Evolutionary conservation across 257 asterid genomes (phyloP).

Genomic region (Ajuga chamaepitys): DNA sequence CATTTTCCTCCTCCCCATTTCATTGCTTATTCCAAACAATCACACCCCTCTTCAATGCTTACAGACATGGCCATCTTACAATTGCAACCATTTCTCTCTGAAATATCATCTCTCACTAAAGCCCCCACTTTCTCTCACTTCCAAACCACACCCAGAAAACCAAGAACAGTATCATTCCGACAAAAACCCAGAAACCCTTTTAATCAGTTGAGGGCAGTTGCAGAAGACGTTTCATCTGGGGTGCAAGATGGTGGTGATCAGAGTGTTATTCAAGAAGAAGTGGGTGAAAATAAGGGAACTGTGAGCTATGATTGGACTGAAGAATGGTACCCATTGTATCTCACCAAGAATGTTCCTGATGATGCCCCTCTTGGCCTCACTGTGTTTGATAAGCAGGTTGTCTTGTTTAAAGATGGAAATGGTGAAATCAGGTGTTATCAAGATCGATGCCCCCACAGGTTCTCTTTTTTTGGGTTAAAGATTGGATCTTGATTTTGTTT

Average conservation of each 20-base stretch:
- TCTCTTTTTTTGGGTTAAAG: neutral
- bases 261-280: constrained; percentile 41
- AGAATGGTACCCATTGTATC: constrained; percentile 92
- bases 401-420: constrained; percentile 59
- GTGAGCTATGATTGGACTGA: constrained; percentile 77
- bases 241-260: constrained; percentile 23
- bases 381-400: constrained; percentile 82
- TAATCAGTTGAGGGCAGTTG: constrained; percentile 20
- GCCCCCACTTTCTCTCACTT: constrained; percentile 15
- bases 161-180: constrained; percentile 4
- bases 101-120: neutral
- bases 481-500: neutral
- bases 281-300: constrained; percentile 20
- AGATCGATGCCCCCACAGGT: constrained; percentile 96
- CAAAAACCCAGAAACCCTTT: constrained; percentile 10
- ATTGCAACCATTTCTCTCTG: constrained; percentile 8
- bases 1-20: neutral
- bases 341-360: constrained; percentile 74
- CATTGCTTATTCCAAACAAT: neutral
- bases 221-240: constrained; percentile 20
- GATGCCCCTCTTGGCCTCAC: constrained; percentile 92
- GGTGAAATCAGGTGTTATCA: constrained; percentile 69
- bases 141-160: constrained; percentile 9
- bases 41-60: neutral
- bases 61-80: constrained; percentile 26